Base-by-base conservation (phyloP, 176 grass and related monocot species). In the Themeda triandra region DNA sequence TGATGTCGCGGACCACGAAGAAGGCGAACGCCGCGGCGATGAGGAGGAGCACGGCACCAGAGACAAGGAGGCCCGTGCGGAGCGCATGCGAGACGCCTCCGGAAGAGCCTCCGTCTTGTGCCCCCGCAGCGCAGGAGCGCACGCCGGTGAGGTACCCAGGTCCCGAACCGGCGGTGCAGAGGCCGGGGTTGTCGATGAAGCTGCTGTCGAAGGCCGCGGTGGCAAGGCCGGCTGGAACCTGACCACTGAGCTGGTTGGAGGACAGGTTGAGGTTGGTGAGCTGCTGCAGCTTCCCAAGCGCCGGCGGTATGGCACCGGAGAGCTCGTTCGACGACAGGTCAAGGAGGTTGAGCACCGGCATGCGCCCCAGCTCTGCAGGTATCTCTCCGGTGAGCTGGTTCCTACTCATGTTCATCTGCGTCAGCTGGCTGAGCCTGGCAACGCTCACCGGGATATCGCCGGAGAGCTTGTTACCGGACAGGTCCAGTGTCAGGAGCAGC, bases 321-420 rank as follows among this genome's bases (percentile, higher is more conserved):
- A 98, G 81, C 28, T 31, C 72, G 91, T 98, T 98, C 14, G 78
- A 81, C 60, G 96, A 98, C 7, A 98, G 87, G 75, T 98, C 96
- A 27, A 98, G 96, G 17, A 39, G 32, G 11, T 23, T 90, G 67
- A 98, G 91, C 54, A 24, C 69, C 30, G 1, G 46, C 58, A 94
- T 80, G 33, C 40, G 41, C 29, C 91, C 93, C 15, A 98, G 18
- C n/a, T 87, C 88, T 2, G 72, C 81, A 39, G 96, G 96, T 82
- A 98, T 94, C 28, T 87, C 69, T 23, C 91, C 93, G 10, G 69
- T 41, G 37, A 98, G 78, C 54, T 76, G 32, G 45, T 98, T 98
- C 4, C 18, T 36, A 66, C 91, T 89, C 27, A 98, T 64, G 79
- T 95, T 10, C 72, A 98, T 36, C 28, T 77, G 69, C 2, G 32